phyloP scores from a whole-genome alignment of 2,329 filamentous ascomycete genomes.

The Fusarium pseudocircinatum region DNA sequence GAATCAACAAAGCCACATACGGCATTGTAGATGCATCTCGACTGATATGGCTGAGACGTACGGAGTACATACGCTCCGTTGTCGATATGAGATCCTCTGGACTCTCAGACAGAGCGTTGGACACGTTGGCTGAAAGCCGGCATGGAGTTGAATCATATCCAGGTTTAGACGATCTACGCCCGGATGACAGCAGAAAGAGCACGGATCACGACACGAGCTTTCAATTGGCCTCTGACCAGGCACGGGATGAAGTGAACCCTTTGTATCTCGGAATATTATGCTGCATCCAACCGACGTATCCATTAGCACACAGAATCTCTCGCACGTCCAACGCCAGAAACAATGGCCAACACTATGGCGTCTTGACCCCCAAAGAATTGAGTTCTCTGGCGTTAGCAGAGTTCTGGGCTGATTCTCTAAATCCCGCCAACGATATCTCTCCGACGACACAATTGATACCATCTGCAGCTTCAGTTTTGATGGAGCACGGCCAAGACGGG shows the following conservation, averaged over 20 bases:
- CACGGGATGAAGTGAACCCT: neutral
- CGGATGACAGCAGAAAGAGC: neutral
- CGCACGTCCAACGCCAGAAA: constrained; percentile 18
- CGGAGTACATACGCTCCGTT: neutral
- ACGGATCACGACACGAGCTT: neutral
- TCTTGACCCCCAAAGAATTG: constrained; percentile 28
- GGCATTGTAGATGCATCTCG: constrained; percentile 11
- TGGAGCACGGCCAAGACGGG: neutral
- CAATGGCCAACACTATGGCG: constrained; percentile 5
- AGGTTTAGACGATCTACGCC: neutral
- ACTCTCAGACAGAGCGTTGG: constrained; percentile 3
- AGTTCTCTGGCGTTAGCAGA: constrained; percentile 31
- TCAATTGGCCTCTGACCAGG: constrained; percentile 19
- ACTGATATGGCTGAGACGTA: constrained; percentile 22
- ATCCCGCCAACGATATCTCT: constrained; percentile 17
- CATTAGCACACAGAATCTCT: neutral
- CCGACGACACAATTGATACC: constrained; percentile 10
- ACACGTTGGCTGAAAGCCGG: constrained; percentile 13
- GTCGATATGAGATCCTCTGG: constrained; percentile 3
- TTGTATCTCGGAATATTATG: neutral
- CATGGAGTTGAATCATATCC: constrained; percentile 13
- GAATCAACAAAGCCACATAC: constrained; percentile 20
- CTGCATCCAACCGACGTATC: neutral
- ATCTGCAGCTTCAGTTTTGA: neutral
- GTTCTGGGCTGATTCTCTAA: constrained; percentile 18